These are phyloP conservation scores for Botrytis deweyae DNA, from an alignment of 2,329 filamentous ascomycete genomes.

Conservation along the genomic window DNA sequence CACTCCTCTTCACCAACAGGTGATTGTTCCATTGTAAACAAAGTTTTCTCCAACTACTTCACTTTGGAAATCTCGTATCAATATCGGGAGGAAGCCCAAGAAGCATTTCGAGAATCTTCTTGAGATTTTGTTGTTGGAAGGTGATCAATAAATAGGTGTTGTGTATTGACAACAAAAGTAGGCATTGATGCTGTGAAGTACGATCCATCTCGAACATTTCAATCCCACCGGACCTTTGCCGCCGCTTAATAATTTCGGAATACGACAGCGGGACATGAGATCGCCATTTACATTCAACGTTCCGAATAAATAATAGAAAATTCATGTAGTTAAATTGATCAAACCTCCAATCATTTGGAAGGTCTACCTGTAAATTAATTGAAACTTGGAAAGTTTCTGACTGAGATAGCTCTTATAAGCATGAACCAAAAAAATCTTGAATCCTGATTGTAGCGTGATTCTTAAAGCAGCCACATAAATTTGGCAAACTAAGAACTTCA, in stretches of 20 bases:
- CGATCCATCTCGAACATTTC: constrained; percentile 18
- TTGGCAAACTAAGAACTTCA: constrained; percentile 23
- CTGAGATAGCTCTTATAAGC: not conserved
- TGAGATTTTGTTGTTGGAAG: constrained; percentile 3
- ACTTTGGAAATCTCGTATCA: constrained; percentile 22
- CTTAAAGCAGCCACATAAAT: constrained; percentile 20
- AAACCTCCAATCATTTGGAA: too few relatives aligned
- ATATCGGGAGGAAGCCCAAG: constrained; percentile 21
- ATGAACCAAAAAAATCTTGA: not conserved
- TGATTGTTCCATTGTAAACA: constrained; percentile 45
- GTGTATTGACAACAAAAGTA: constrained; percentile 3
- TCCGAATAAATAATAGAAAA: not conserved
- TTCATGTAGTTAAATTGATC: too few relatives aligned
- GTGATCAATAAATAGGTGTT: not conserved
- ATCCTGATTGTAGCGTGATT: not conserved
- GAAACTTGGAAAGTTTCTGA: not conserved
- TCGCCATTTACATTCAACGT: not conserved
- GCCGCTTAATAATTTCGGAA: constrained; percentile 16
- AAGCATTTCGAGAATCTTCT: constrained; percentile 22
- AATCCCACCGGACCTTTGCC: constrained; percentile 14
- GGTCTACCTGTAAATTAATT: not conserved
- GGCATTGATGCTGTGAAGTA: constrained; percentile 7
- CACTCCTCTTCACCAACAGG: constrained; percentile 75
- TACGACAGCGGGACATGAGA: not conserved
- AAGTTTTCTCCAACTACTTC: constrained; percentile 20